Percentiles rank a stretch among this genome's conserved stretches.
Conservation (phyloP, 2,329 filamentous ascomycete species). For the Cladophialophora exuberans region DNA sequence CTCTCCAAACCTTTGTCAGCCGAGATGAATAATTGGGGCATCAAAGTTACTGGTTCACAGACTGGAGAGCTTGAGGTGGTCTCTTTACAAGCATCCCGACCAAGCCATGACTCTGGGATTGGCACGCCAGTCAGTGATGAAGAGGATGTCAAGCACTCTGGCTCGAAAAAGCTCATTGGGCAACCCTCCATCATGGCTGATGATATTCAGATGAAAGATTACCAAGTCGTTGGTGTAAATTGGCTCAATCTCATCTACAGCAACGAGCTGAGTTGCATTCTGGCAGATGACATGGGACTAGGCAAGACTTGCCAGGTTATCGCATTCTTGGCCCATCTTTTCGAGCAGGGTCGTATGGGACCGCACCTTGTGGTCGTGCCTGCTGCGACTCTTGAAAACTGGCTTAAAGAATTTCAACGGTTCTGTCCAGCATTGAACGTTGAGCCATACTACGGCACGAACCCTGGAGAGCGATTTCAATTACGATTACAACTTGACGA, state of each 20-base stretch:
- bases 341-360: conserved; percentile 68
- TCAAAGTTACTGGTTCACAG: conserved; percentile 64
- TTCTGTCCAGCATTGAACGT: conserved; percentile 81
- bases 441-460: conserved; percentile 71
- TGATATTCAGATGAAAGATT: conserved; percentile 81
- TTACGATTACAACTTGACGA: conserved; percentile 70
- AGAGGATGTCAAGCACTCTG: conserved; percentile 42
- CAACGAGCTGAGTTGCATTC: conserved; percentile 79
- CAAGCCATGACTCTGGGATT: conserved; percentile 67
- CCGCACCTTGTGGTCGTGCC: conserved; percentile 88
- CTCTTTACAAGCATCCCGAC: conserved; percentile 50
- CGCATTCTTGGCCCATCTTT: conserved; percentile 81
- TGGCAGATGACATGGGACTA: conserved; percentile 94
- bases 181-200: conserved; percentile 79
- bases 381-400: conserved; percentile 92
- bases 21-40: conserved; percentile 70
- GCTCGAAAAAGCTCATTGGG: conserved; percentile 51
- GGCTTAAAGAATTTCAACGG: conserved; percentile 84
- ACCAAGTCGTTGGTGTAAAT: conserved; percentile 91
- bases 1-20: conserved; percentile 69
- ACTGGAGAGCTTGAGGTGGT: conserved; percentile 65
- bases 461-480: conserved; percentile 63
- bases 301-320: conserved; percentile 98
- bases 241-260: conserved; percentile 87
- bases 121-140: conserved; percentile 61